Conservation (phyloP, 2,329 filamentous ascomycete genomes). For the Fusarium zealandicum region DNA sequence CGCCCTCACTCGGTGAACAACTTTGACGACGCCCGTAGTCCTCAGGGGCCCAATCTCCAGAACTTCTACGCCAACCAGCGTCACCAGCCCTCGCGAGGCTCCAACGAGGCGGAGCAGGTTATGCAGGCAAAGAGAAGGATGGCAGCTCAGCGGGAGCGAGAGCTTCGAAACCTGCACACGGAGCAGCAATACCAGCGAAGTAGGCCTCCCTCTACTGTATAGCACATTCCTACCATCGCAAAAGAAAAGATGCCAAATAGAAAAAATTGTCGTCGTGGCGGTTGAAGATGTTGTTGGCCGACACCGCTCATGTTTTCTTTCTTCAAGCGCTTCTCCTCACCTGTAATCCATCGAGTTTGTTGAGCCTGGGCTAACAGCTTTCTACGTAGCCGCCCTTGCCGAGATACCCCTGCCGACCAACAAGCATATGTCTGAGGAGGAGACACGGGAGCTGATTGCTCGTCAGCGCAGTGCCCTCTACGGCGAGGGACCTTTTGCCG, state of each 20-base stretch:
- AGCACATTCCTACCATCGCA: constrained; percentile 57
- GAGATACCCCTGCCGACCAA: constrained; percentile 53
- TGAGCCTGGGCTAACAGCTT: constrained; percentile 49
- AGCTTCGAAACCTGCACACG: constrained; percentile 99
- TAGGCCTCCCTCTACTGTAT: constrained; percentile 83
- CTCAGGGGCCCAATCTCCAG: constrained; percentile 80
- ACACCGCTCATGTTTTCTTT: constrained; percentile 38
- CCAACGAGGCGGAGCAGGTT: constrained; percentile 94
- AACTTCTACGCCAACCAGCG: constrained; percentile 95
- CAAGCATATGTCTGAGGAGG: constrained; percentile 94
- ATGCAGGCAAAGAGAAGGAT: constrained; percentile 99
- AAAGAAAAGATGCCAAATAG: constrained; percentile 49
- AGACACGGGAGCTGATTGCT: constrained; percentile 93
- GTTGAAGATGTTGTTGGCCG: constrained; percentile 34
- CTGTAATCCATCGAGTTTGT: constrained; percentile 42
- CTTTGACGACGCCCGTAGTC: constrained; percentile 73
- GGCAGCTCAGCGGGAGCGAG: constrained; percentile 98
- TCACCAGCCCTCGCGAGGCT: constrained; percentile 84
- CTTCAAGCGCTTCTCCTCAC: constrained; percentile 30
- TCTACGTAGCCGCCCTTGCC: constrained; percentile 59
- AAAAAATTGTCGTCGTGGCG: constrained; percentile 44
- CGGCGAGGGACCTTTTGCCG: constrained; percentile 75
- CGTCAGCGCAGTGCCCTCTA: constrained; percentile 96
- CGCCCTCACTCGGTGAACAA: constrained; percentile 87
- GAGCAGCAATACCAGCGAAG: constrained; percentile 99